A percentile compares a stretch with the other conserved stretches of the same genome.
Evolutionary conservation across 2,329 filamentous ascomycete species (phyloP).

Genomic region (Fusarium sp.): DNA sequence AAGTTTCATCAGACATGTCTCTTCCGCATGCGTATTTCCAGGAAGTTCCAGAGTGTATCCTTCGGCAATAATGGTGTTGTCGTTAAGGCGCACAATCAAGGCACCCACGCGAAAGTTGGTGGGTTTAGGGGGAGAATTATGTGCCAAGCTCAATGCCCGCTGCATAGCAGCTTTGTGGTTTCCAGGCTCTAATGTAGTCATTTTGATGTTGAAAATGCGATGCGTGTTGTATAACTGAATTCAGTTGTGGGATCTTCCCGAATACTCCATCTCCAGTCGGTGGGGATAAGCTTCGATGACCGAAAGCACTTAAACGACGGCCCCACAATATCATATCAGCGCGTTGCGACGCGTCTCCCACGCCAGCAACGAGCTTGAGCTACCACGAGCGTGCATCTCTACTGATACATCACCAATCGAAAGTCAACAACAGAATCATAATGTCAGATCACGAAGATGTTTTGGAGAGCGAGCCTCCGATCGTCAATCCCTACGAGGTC

Average conservation of each 20-base stretch:
- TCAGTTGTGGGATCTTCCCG: background rate
- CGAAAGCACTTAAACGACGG: conserved; percentile 41
- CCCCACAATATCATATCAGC: conserved; percentile 33
- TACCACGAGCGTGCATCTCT: background rate
- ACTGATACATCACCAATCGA: conserved; percentile 15
- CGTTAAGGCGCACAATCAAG: conserved; percentile 73
- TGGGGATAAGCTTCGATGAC: conserved; percentile 35
- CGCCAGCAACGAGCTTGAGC: background rate
- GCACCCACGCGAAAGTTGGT: conserved; percentile 96
- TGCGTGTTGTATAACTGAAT: background rate
- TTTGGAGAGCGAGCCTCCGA: conserved; percentile 67
- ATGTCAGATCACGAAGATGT: conserved; percentile 66
- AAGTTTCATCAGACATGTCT: conserved; percentile 87
- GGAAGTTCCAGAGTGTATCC: conserved; percentile 91
- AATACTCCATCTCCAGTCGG: conserved; percentile 20
- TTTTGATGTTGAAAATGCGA: conserved; percentile 16
- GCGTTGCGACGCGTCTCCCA: conserved; percentile 40
- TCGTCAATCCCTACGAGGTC: conserved; percentile 81
- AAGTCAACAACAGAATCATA: conserved; percentile 30
- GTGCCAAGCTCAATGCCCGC: conserved; percentile 79
- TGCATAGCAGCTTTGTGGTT: conserved; percentile 69
- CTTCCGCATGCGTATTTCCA: conserved; percentile 96
- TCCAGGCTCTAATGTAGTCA: conserved; percentile 44
- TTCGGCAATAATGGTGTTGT: conserved; percentile 73
- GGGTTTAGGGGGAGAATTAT: conserved; percentile 82